phyloP scores from a whole-genome alignment of 768 basidiomycete species.

The Clitopilus hobsonii region DNA sequence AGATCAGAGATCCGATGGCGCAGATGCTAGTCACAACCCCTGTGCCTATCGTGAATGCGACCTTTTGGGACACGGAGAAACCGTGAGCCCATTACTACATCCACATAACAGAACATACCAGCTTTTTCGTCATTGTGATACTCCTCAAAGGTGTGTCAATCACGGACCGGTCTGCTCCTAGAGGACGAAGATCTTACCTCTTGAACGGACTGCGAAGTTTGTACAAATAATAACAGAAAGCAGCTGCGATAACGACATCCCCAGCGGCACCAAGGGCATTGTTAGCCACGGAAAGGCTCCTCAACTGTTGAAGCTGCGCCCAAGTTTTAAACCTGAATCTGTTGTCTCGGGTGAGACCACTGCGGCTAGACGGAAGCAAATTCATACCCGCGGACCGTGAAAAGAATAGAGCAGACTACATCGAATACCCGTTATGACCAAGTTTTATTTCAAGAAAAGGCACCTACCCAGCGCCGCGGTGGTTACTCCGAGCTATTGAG shows the following conservation, averaged over 20 bases:
- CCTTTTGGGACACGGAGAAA: slow-evolving; percentile 18
- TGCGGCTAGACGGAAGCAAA: background rate
- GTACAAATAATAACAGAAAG: slow-evolving; percentile 33
- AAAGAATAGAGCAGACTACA: background rate
- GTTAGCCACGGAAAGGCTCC: slow-evolving; percentile 30
- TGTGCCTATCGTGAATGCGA: slow-evolving; percentile 40
- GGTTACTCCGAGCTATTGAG: too few species aligned
- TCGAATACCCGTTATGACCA: too few species aligned
- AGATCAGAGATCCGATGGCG: background rate
- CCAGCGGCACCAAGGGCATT: slow-evolving; percentile 38
- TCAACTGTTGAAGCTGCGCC: background rate
- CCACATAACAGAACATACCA: background rate
- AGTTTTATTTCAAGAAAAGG: too few species aligned
- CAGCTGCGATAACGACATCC: slow-evolving; percentile 38
- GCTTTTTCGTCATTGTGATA: background rate
- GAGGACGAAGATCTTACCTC: background rate
- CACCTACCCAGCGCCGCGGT: too few species aligned
- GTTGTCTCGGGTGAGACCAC: background rate
- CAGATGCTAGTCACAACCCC: slow-evolving; percentile 28
- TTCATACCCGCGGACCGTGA: background rate
- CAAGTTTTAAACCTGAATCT: background rate
- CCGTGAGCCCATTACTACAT: background rate
- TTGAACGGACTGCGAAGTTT: background rate
- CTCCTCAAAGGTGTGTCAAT: background rate
- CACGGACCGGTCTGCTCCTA: background rate